Conservation (phyloP, 352 stramenopile genomes). For the Aphanomyces cochlioides region DNA sequence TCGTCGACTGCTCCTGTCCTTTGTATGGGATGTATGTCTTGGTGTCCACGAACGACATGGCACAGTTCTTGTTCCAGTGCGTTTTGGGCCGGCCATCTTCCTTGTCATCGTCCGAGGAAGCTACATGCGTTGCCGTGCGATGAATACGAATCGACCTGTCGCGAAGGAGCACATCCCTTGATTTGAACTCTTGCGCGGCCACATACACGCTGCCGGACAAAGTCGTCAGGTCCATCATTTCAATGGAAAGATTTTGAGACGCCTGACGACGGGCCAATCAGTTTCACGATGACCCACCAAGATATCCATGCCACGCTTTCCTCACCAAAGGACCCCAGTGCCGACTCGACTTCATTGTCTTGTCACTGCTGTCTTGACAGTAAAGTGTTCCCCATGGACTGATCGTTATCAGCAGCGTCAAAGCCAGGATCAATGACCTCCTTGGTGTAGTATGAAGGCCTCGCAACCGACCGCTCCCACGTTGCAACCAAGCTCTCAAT, state of each 20-base stretch:
- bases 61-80: constrained; percentile 16
- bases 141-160: neutral
- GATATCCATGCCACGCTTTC: too few species aligned
- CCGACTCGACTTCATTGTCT: too few species aligned
- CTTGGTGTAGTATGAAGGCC: too few species aligned
- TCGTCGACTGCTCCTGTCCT: neutral
- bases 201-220: constrained; percentile 15
- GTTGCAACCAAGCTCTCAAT: too few species aligned
- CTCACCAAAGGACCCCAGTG: too few species aligned
- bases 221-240: constrained; percentile 5
- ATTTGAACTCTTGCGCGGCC: constrained; percentile 3
- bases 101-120: neutral
- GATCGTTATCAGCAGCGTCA: too few species aligned
- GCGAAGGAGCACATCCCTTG: constrained; percentile 7
- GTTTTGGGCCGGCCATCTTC: neutral
- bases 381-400: too few species aligned
- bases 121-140: constrained; percentile 6
- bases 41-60: constrained; percentile 23
- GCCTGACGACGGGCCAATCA: too few species aligned
- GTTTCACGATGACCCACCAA: too few species aligned
- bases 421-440: too few species aligned
- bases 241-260: neutral
- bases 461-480: too few species aligned
- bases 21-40: constrained; percentile 27
- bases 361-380: too few species aligned